Base-by-base conservation (phyloP, 805 yeast genomes). In the Candida easanensis region DNA sequence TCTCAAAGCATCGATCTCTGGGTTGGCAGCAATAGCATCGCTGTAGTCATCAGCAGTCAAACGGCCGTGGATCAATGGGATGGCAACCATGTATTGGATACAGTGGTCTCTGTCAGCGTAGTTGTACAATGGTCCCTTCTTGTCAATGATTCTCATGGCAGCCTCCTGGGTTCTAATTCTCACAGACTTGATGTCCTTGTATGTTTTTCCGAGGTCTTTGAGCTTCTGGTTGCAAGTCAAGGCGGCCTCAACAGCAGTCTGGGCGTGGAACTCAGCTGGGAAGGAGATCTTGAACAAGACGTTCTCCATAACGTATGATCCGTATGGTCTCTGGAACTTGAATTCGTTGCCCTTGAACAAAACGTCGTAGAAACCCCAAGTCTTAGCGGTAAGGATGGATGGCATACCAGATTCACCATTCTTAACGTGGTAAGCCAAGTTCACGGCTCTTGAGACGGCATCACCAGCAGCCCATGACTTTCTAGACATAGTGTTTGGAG, bases 381-480 rank as follows among this genome's bases (percentile, higher is more conserved):
- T 76, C 50, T 66, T 66, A 9, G 82, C 81, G 11, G 80, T 73
- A 36, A 78, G 62, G 3, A 73, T 77, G 4, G 81, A 74, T 15
- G 83, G 83, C 66, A 79, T 70, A 18, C 81, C 82, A 20, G 71
- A 62, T 53, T 72, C 74, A 15, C 81, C 81, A 39, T 69, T 65
- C 58, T 72, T 70, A 21, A 77, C 81, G 43, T 73, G 64, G 44
- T 72, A 70, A 5, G 72, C 81, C 45, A 79, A 59, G 59, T 76
- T 74, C 14, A 78, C 82, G 16, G 82, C 84, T 47, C 82, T 66
- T 14, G 79, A 67, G 38, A 71, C 73, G 11, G 83, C 82, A 53
- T 78, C 83, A 46, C 83, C 84, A 13, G 84, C 84, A 21, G 84
- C 84, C 84, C 84, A 78, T 1, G 82, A 77, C 62, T 78, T 78